Evolutionary conservation across 2,329 filamentous ascomycete species (phyloP), one percentile per base, ranked within the genome.

Genomic region (Pseudodiploospora longispora): DNA sequence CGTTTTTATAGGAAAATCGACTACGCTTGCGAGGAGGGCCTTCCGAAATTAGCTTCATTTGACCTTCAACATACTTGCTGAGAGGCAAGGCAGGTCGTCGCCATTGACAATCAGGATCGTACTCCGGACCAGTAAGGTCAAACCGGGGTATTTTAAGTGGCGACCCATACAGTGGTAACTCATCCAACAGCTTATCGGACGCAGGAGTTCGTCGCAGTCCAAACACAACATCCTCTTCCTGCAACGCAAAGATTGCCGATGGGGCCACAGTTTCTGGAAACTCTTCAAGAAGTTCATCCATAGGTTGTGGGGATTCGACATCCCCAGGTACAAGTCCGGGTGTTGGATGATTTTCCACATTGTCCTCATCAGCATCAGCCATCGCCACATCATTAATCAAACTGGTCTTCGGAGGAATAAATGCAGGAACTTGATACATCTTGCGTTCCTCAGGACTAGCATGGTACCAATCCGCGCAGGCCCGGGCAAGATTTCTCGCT

Each of bases 61-160:
- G 85, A 6, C 87, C 86, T 47, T 86, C 82, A 1, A 90, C 83
- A 60, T 85, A 95, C 60, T 90, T 95, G 56, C 87, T 95, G 3
- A 96, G 75, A 2, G 88, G 85, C 10, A 94, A 68, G 35, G 89
- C 82, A n/a, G 85, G 80, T 4, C 81, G 78, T 58, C 78, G 83
- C 86, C 86, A 91, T 32, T 71, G 71, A 19, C 80, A 75, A 64
- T 91, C 86, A 0, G 83, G 81, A 42, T 83, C 76, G 46, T 72
- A 67, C 41, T 83, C 77, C 6, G 78, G 75, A 2, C 66, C 70
- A 2, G 69, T 71, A 10, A 80, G 60, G 44, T 82, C 77, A n/a
- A 72, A 70, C 40, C 74, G 75, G 2, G 78, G 77, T 2, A 78
- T 66, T 51, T 76, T 71, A 2, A 83, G 66, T 4, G 80, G 78